Evolutionary conservation across 2,329 filamentous ascomycete genomes (phyloP), one percentile per base, ranked within the genome.

Genomic region (Arthrobotrys iridis): DNA sequence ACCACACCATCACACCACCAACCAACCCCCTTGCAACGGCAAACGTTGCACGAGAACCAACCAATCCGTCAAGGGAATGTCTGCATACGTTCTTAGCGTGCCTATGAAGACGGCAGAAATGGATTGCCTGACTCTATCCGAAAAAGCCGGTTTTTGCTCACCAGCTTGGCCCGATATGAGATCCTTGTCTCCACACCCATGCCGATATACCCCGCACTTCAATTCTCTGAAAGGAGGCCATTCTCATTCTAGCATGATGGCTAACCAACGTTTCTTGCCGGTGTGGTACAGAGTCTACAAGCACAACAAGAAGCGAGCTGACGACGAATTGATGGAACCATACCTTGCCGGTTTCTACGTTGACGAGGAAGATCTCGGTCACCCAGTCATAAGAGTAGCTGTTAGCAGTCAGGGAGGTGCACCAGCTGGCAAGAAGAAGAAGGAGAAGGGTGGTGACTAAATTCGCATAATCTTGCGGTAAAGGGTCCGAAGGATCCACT

Each of bases 331-430:
- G 76, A 91, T 94, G 66, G 86, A 88, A 78, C 92, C 93, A 77
- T 93, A 93, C 86, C 90, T 98, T 79, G 90, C 90, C 80, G 94
- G 94, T 78, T 97, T 98, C 85, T 93, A 97, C 86, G 97, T 93
- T 93, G 91, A 97, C 84, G 92, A 91, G 82, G 91, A 96, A 79
- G 92, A 96, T 84, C 46, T 52, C n/a, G 93, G 89, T 81, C 97
- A 93, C 89, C 94, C 92, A 64, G 88, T 89, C 78, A 87, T 98
- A 81, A 86, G 96, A 80, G 93, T 97, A 77, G 93, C 95, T 83
- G 91, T 94, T 82, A 90, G 90, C 83, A 90, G 89, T 83, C 87
- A 90, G 79, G 88, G 88, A 76, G 86, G 87, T 83, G 85, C 75
- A 82, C 83, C 76, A 77, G 81, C 83, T 77, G 86, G 87, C 81